Conservation (phyloP, 2,329 filamentous ascomycete genomes). For the Capronia coronata region DNA sequence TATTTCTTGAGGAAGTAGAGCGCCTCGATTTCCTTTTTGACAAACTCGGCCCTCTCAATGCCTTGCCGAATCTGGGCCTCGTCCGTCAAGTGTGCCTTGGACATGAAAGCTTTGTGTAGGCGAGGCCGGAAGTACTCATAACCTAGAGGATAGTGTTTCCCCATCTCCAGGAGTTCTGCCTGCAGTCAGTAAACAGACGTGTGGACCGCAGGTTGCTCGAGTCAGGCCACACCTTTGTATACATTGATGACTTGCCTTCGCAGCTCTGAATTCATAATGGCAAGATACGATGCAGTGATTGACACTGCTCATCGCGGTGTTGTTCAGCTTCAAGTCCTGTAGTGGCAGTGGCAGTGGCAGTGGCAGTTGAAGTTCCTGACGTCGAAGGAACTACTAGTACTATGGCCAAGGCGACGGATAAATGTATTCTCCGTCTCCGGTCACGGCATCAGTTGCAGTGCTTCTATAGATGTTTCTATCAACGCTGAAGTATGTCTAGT, state of each 20-base stretch:
- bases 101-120: constrained; percentile 77
- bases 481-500: too few species aligned
- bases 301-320: too few species aligned
- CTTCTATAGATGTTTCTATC: too few species aligned
- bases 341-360: too few species aligned
- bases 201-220: too few species aligned
- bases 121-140: constrained; percentile 74
- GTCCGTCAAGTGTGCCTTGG: constrained; percentile 62
- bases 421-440: too few species aligned
- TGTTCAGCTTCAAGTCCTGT: too few species aligned
- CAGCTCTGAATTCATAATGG: constrained; percentile 55
- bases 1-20: constrained; percentile 50
- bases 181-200: background rate
- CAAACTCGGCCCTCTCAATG: constrained; percentile 73
- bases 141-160: constrained; percentile 79
- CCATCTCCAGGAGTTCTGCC: constrained; percentile 74
- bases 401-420: too few species aligned
- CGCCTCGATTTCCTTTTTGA: constrained; percentile 92
- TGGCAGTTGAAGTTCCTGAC: too few species aligned
- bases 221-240: constrained; percentile 65
- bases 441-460: too few species aligned
- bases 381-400: too few species aligned
- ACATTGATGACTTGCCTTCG: constrained; percentile 73
- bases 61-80: constrained; percentile 68
- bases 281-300: too few species aligned